Evolutionary conservation across 78 protist genomes (phyloP), one percentile per base, ranked within the genome.

Genomic region (Capsaspora owczarzaki): DNA sequence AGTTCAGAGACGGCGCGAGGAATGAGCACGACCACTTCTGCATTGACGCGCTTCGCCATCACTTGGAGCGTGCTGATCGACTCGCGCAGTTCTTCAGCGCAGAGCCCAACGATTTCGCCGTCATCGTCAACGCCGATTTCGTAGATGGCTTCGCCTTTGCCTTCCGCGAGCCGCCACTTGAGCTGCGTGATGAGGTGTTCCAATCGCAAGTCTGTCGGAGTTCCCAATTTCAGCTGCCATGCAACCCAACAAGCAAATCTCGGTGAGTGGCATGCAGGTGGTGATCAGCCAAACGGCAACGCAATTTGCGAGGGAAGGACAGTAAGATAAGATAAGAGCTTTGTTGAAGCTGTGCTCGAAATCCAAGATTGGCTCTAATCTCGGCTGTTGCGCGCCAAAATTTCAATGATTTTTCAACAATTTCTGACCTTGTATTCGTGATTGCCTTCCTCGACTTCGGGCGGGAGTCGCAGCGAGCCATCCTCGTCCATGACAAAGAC

Each of bases 131-230:
- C 88, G 29, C 92, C 92, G 19, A 89, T 76, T 47, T 85, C 87
- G 79, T 89, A 89, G 33, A 89, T 14, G 47, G 86, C 85, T 75
- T 89, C 89, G 35, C 92, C 92, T 23, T 33, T 25, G 29, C 92
- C 92, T 69, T 89, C 92, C 2, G 60, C 43, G 3, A 89, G 60
- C 2, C 92, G 82, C 69, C 72, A 89, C 75, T 85, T 75, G 86
- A 89, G 38, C 80, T 89, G 92, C 19, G 89, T 89, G 31, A 63
- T 56, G 12, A 89, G 87, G 33, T 85, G 89, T n/a, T 41, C 49
- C 1, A 89, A 43, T 0, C 92, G 68, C 42, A 42, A 38, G 49
- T 4, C 31, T 33, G 81, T 27, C 25, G 83, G 78, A 16, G n/a
- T 19, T 0, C 47, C 46, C 4, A 89, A 78, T 43, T 69, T 29